These are phyloP conservation scores for Microthyrium microscopicum DNA, from an alignment of 2,329 filamentous ascomycete genomes.

Conservation along the genomic window DNA sequence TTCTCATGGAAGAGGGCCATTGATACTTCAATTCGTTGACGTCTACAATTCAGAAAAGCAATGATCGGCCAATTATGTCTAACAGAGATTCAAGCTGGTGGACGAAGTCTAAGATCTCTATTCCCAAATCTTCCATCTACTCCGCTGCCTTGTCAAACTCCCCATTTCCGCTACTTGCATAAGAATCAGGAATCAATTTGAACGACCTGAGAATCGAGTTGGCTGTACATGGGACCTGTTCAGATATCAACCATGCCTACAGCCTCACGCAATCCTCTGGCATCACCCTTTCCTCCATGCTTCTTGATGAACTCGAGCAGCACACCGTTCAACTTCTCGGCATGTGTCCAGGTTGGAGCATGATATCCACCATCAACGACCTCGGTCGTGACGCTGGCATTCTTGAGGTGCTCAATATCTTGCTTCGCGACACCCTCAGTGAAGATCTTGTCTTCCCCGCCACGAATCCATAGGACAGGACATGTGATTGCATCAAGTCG, in stretches of 20 bases:
- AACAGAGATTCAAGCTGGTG: no score
- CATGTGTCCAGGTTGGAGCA: slow-evolving; percentile 31
- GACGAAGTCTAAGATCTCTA: no score
- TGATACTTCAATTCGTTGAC: no score
- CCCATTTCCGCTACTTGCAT: no score
- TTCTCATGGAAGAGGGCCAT: no score
- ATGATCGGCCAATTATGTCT: no score
- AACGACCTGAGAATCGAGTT: no score
- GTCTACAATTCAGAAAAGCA: no score
- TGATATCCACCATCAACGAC: slow-evolving; percentile 30
- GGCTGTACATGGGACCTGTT: no score
- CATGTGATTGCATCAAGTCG: slow-evolving; percentile 31
- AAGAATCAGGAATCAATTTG: no score
- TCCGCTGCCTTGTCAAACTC: no score
- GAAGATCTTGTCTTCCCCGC: slow-evolving; percentile 22
- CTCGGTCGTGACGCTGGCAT: slow-evolving; percentile 26
- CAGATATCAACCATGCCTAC: slow-evolving; percentile 30
- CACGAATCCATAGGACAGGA: slow-evolving; percentile 23
- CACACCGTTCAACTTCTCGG: slow-evolving; percentile 25
- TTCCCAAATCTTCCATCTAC: no score
- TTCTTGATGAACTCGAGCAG: slow-evolving; percentile 18
- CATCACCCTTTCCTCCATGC: slow-evolving; percentile 28
- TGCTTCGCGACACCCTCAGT: slow-evolving; percentile 25
- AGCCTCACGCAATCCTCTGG: slow-evolving; percentile 36
- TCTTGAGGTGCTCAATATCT: slow-evolving; percentile 32